Evolutionary conservation across 208 protist genomes (phyloP).

Genomic region (Wallacemonas rigidus): DNA sequence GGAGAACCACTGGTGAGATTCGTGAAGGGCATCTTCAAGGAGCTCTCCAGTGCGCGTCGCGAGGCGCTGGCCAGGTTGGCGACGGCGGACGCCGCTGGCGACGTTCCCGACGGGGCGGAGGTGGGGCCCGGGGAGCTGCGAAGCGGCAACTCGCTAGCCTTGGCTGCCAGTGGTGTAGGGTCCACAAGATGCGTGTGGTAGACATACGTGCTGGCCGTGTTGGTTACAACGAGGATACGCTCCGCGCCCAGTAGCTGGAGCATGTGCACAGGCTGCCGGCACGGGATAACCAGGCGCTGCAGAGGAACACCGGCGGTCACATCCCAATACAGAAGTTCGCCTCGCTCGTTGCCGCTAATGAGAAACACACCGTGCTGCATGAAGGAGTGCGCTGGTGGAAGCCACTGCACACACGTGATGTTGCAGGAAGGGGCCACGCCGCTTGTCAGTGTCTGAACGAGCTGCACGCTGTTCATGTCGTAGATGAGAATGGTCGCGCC

Average conservation of each 20-base stretch:
- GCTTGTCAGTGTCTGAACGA: conserved; percentile 67
- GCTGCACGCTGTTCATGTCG: conserved; percentile 78
- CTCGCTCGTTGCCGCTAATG: conserved; percentile 52
- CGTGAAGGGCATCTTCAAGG: conserved; percentile 7
- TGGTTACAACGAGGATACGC: conserved; percentile 63
- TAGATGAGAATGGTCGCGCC: conserved; percentile 66
- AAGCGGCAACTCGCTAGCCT: conserved; percentile 30
- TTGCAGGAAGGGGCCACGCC: conserved; percentile 36
- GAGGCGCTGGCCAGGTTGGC: conserved; percentile 6
- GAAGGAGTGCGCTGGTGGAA: conserved; percentile 50
- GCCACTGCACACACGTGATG: conserved; percentile 76
- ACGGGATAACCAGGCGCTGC: conserved; percentile 50
- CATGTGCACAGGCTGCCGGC: conserved; percentile 37
- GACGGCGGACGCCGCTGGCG: background rate
- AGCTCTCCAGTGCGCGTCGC: conserved; percentile 7
- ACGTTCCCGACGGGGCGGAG: background rate
- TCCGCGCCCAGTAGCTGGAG: conserved; percentile 52
- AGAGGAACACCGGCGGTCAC: conserved; percentile 65
- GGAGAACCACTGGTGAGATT: conserved; percentile 17
- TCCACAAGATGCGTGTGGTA: conserved; percentile 67
- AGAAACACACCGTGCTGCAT: conserved; percentile 71
- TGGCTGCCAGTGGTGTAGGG: conserved; percentile 28
- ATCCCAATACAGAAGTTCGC: conserved; percentile 75
- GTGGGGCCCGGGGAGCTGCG: background rate
- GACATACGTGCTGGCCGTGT: conserved; percentile 55